phyloP scores from a whole-genome alignment of 352 stramenopile species.

The Globisporangium uncinulatum region DNA sequence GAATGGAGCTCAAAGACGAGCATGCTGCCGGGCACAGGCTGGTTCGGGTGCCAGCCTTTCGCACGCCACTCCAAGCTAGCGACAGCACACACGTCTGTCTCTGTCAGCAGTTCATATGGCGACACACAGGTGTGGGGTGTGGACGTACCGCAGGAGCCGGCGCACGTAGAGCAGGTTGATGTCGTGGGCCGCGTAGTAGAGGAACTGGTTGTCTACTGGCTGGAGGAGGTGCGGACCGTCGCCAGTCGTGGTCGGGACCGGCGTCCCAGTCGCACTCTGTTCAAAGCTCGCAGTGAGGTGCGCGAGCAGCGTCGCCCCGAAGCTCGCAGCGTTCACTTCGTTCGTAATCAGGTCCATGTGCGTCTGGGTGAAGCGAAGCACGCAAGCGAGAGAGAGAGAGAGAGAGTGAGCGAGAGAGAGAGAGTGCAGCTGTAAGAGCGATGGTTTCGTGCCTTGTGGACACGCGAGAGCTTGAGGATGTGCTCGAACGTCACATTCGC shows the following conservation, averaged over 20 bases:
- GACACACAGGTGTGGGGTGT: not conserved
- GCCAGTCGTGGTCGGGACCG: constrained; percentile 33
- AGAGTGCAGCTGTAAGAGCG: not conserved
- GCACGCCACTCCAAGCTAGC: constrained; percentile 62
- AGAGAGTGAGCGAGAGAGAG: not conserved
- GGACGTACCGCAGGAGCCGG: constrained; percentile 53
- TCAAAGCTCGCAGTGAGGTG: constrained; percentile 76
- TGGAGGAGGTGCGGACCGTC: constrained; percentile 52
- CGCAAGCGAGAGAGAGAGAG: not conserved
- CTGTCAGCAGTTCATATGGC: not conserved
- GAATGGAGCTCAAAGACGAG: constrained; percentile 73
- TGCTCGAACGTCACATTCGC: constrained; percentile 53
- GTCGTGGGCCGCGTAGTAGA: constrained; percentile 75
- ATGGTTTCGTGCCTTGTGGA: constrained; percentile 42
- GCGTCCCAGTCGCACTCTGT: constrained; percentile 38
- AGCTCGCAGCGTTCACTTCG: constrained; percentile 69
- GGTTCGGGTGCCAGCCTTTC: constrained; percentile 65
- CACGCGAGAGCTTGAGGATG: constrained; percentile 39
- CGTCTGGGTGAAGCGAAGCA: constrained; percentile 17
- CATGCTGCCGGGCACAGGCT: constrained; percentile 66
- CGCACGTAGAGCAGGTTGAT: constrained; percentile 79
- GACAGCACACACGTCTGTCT: not conserved
- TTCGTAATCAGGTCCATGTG: constrained; percentile 83
- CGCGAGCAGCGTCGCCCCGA: constrained; percentile 65
- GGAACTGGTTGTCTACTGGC: constrained; percentile 40